Percentiles rank a stretch among this genome's conserved stretches.
Evolutionary conservation across 2,329 filamentous ascomycete species (phyloP).

Genomic region (Gaeumannomyces tritici): DNA sequence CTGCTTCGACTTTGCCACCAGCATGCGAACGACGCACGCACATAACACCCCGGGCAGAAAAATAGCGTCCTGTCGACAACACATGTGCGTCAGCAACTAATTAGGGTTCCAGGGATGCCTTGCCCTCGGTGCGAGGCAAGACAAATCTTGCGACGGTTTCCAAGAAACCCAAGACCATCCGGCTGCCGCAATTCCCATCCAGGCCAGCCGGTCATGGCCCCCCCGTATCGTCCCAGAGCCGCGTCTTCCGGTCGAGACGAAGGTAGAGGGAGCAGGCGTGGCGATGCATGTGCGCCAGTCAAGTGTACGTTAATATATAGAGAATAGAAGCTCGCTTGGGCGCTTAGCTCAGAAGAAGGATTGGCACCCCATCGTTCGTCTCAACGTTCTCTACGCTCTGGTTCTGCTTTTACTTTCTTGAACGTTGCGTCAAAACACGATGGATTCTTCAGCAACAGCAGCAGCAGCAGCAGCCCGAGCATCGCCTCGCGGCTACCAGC

Average conservation of each 20-base stretch:
- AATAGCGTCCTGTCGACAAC: neutral
- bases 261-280: neutral
- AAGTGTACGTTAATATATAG: neutral
- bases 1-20: too few relatives aligned
- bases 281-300: neutral
- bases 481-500: neutral
- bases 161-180: neutral
- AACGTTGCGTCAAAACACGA: neutral
- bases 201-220: neutral
- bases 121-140: neutral
- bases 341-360: neutral
- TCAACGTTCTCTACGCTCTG: neutral
- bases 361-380: neutral
- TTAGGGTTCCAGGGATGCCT: neutral
- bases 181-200: neutral
- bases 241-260: neutral
- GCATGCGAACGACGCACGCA: neutral
- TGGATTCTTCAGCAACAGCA: neutral
- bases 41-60: neutral
- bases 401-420: neutral
- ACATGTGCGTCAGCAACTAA: neutral
- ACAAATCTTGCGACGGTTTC: neutral
- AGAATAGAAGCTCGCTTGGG: neutral
- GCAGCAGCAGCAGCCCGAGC: neutral
- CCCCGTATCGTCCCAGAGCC: neutral